Percentiles rank a stretch among this genome's conserved stretches.
These are phyloP conservation scores for Nadsonia commutata DNA, from an alignment of 1,139 yeast species.

Conservation along the genomic window DNA sequence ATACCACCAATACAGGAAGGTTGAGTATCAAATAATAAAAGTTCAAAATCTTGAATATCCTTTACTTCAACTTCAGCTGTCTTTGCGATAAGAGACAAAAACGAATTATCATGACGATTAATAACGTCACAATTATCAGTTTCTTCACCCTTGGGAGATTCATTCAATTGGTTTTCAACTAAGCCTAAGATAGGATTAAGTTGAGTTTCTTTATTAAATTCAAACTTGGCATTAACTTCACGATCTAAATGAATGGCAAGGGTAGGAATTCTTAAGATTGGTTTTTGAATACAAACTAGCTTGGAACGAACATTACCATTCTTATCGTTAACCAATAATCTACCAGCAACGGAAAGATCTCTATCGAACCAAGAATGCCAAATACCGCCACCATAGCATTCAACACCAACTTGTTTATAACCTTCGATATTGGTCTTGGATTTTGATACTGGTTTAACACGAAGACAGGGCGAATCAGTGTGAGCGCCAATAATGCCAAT, in stretches of 20 bases:
- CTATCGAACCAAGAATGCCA: constrained; percentile 80
- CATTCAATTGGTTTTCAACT: constrained; percentile 23
- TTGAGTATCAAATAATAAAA: constrained; percentile 78
- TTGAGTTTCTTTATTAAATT: constrained; percentile 80
- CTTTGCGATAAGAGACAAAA: constrained; percentile 52
- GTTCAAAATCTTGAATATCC: constrained; percentile 78
- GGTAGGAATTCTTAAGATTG: constrained; percentile 82
- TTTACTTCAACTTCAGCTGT: constrained; percentile 37
- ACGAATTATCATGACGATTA: constrained; percentile 60
- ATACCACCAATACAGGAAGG: constrained; percentile 74
- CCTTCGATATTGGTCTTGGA: constrained; percentile 32
- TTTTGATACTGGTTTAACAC: constrained; percentile 82
- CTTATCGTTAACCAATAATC: constrained; percentile 53
- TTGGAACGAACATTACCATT: constrained; percentile 32
- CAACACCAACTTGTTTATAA: constrained; percentile 83
- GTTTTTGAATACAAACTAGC: constrained; percentile 66
- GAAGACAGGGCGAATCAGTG: constrained; percentile 83
- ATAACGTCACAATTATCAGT: constrained; percentile 23
- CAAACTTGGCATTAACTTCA: constrained; percentile 63
- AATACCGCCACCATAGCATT: constrained; percentile 88
- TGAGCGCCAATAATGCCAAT: constrained; percentile 87
- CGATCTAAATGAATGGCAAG: constrained; percentile 86
- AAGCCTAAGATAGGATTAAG: constrained; percentile 80
- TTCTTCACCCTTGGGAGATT: constrained; percentile 11
- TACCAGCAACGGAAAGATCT: constrained; percentile 81